phyloP scores from a whole-genome alignment of 2,329 filamentous ascomycete species.

The Thelonectria blattea region DNA sequence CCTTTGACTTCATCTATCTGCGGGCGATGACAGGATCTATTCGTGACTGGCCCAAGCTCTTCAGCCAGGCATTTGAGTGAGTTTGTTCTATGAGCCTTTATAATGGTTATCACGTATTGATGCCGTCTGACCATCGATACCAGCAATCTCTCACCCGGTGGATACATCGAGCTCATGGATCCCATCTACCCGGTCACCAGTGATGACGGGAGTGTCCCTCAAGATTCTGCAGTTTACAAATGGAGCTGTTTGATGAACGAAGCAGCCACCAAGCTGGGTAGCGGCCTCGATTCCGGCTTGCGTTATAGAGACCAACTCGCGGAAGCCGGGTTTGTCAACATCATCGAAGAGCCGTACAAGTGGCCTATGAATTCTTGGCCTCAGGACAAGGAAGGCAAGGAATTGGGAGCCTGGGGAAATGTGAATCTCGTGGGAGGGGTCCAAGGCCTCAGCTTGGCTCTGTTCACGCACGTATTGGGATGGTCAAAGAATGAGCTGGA shows the following conservation, averaged over 20 bases:
- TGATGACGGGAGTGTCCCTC: slow-evolving; percentile 19
- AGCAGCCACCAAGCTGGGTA: slow-evolving; percentile 12
- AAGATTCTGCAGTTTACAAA: slow-evolving; percentile 21
- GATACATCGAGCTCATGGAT: slow-evolving; percentile 24
- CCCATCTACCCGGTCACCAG: slow-evolving; percentile 19
- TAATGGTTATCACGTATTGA: not conserved
- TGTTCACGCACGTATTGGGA: slow-evolving; percentile 18
- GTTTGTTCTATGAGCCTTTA: not conserved
- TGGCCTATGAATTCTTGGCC: slow-evolving; percentile 28
- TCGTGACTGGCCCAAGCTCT: slow-evolving; percentile 14
- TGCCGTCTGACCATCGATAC: not conserved
- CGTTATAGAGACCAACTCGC: slow-evolving; percentile 23
- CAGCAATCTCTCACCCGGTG: slow-evolving; percentile 25
- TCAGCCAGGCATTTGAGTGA: slow-evolving; percentile 15
- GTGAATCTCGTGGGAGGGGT: slow-evolving; percentile 18
- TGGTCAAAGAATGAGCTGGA: slow-evolving; percentile 8
- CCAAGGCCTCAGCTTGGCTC: slow-evolving; percentile 9
- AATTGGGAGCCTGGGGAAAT: slow-evolving; percentile 21
- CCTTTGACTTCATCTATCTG: slow-evolving; percentile 25
- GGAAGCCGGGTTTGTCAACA: slow-evolving; percentile 20
- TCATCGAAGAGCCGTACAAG: slow-evolving; percentile 18
- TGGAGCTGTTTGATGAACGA: slow-evolving; percentile 24
- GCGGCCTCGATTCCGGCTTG: slow-evolving; percentile 7
- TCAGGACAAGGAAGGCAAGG: slow-evolving; percentile 12
- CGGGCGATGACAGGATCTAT: slow-evolving; percentile 22